A percentile compares a stretch with the other conserved stretches of the same genome.
These are phyloP conservation scores for Suhomyces sp. DNA, from an alignment of 805 yeast species.

Conservation along the genomic window DNA sequence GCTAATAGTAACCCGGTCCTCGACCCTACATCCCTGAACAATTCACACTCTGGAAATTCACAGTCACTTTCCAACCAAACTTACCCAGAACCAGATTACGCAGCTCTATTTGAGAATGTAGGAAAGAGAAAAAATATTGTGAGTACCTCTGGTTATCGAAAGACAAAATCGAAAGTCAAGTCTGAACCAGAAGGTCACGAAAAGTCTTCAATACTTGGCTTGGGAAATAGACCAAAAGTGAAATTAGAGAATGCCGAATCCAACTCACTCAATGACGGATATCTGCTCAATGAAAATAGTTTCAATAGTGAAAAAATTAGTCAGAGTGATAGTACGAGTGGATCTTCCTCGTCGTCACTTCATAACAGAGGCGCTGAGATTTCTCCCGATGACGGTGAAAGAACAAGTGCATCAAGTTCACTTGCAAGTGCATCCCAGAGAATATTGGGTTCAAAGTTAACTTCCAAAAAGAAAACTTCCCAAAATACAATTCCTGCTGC, in stretches of 20 bases:
- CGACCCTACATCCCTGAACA: constrained; percentile 16
- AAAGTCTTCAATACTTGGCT: constrained; percentile 1
- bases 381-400: not conserved
- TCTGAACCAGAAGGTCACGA: constrained; percentile 13
- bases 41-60: constrained; percentile 9
- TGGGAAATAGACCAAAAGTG: not conserved
- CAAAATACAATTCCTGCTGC: constrained; percentile 12
- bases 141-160: constrained; percentile 19
- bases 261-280: not conserved
- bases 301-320: not conserved
- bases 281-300: not conserved
- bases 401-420: not conserved
- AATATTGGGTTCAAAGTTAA: constrained; percentile 38
- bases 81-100: constrained; percentile 37
- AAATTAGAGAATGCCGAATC: constrained; percentile 2
- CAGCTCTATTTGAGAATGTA: constrained; percentile 42
- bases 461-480: constrained; percentile 25
- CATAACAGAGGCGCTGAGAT: not conserved
- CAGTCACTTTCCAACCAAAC: not conserved
- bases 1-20: constrained; percentile 7
- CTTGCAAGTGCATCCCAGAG: constrained; percentile 32
- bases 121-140: constrained; percentile 38
- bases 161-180: constrained; percentile 23
- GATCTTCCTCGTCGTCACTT: constrained; percentile 7
- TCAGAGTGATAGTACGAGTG: not conserved